Base-by-base conservation (phyloP, 805 yeast genomes). In the Clavispora phyllophila region DNA sequence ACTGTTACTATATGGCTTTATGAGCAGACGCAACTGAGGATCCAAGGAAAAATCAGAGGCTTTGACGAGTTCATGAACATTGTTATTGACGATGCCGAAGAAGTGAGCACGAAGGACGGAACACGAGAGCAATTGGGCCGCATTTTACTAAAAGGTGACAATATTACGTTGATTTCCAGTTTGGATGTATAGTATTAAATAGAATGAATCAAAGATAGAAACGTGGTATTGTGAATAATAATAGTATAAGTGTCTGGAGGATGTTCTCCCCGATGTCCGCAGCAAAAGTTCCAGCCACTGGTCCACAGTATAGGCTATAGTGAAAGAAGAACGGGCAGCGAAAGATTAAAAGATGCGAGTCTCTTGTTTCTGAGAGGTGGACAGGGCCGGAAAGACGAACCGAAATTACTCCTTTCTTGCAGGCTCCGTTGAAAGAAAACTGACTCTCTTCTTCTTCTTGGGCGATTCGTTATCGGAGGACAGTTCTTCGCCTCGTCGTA, bases 51-150 rank as follows among this genome's bases (percentile, higher is more conserved):
- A 47, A 82, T 93, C 24, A 73, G 83, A 46, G 99, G 99, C 1
- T 91, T 95, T 63, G 99, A 93, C 63, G 99, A 95, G 67, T 91
- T 90, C 57, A 95, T 93, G 99, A 93, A 93, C 59, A 66, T 78
- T 9, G 82, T 78, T 17, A 49, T 78, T 12, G 82, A 78, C 43
- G 81, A 78, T 22, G 82, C 82, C 1, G 65, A 68, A 13, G 96
- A 95, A 54, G 70, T 91, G 5, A 69, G 74, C 40, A 63, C 66
- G 5, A 58, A 59, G n/a, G 75, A 74, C 29, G 79, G 80, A 1
- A 48, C 72, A 1, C 68, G 69, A 42, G 75, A 78, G 22, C 63
- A 66, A n/a, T 57, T 87, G 44, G 96, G 96, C 1, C 70, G 85
- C 45, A 78, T 93, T 19, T 61, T 93, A 50, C 68, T 93, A 44